A percentile compares a stretch with the other conserved stretches of the same genome.
phyloP scores from a whole-genome alignment of 139 green algal genomes.

The Pseudopediastrum boryanum region DNA sequence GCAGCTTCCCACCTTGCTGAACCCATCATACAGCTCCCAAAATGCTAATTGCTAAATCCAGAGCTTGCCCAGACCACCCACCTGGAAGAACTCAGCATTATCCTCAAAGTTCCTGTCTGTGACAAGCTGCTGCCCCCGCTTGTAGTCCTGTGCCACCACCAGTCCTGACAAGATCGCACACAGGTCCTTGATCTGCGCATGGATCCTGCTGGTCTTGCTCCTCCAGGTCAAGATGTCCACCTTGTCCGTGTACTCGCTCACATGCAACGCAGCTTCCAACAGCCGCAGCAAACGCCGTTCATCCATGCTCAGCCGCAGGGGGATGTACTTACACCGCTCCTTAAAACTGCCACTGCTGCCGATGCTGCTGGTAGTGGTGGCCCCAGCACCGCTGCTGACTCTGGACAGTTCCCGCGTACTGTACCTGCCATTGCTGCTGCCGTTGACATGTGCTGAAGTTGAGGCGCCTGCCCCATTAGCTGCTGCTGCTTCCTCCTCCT shows the following conservation, averaged over 20 bases:
- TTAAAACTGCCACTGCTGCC: constrained; percentile 40
- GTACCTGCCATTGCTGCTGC: constrained; percentile 10
- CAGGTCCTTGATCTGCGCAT: constrained; percentile 85
- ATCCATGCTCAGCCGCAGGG: constrained; percentile 66
- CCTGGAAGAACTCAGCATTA: constrained; percentile 82
- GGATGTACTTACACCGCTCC: constrained; percentile 74
- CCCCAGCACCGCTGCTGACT: too few relatives aligned
- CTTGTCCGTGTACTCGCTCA: constrained; percentile 94
- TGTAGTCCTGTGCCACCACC: constrained; percentile 87
- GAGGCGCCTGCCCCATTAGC: background rate
- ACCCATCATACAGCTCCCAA: too few relatives aligned
- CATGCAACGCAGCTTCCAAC: constrained; percentile 87
- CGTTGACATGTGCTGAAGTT: constrained; percentile 6
- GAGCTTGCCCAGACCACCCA: too few relatives aligned
- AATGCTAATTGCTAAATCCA: too few relatives aligned
- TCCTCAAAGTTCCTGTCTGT: constrained; percentile 77
- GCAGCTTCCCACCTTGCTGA: too few relatives aligned
- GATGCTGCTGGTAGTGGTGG: background rate
- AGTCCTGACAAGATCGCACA: constrained; percentile 87
- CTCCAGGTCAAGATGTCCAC: constrained; percentile 87
- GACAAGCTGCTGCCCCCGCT: constrained; percentile 84
- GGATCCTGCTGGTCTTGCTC: constrained; percentile 76
- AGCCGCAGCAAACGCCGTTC: constrained; percentile 84
- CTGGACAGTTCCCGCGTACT: background rate
- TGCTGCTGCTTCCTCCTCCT: constrained; percentile 26